These are phyloP conservation scores for Venturiaceae sp. DNA, from an alignment of 2,329 filamentous ascomycete species.

Conservation along the genomic window DNA sequence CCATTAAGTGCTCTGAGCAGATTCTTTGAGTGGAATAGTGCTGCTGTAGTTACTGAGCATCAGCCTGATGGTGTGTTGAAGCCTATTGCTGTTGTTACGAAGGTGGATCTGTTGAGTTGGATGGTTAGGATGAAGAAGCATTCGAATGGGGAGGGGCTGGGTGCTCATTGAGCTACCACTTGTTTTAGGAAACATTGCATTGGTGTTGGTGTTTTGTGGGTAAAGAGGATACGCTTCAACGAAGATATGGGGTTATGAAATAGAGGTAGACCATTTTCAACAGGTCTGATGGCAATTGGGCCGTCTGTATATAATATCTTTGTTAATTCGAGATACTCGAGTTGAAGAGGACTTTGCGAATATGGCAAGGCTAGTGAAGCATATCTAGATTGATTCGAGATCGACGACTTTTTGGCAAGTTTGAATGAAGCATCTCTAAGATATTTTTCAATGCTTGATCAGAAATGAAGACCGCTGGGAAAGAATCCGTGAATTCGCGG, in stretches of 20 bases:
- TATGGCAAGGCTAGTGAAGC: too few relatives aligned
- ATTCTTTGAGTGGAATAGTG: slow-evolving; percentile 98
- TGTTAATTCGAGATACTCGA: background rate
- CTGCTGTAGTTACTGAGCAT: slow-evolving; percentile 84
- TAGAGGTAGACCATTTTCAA: background rate
- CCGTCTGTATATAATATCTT: background rate
- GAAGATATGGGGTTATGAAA: background rate
- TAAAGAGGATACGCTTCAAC: background rate
- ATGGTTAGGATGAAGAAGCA: slow-evolving; percentile 57
- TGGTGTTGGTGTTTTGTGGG: background rate
- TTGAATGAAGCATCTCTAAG: too few relatives aligned
- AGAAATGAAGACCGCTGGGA: too few relatives aligned
- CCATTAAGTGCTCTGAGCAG: slow-evolving; percentile 72
- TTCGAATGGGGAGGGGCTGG: background rate
- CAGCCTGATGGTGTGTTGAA: slow-evolving; percentile 52
- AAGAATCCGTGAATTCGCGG: too few relatives aligned
- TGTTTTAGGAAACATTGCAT: background rate
- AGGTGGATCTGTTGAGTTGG: slow-evolving; percentile 91
- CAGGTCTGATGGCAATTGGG: background rate
- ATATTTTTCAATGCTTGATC: too few relatives aligned
- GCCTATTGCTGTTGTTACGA: slow-evolving; percentile 85
- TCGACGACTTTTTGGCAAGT: too few relatives aligned
- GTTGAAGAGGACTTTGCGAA: too few relatives aligned
- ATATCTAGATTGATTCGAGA: too few relatives aligned
- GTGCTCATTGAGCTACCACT: background rate